A percentile compares a stretch with the other conserved stretches of the same genome.
phyloP scores from a whole-genome alignment of 495 filamentous ascomycete genomes.

The Margaritispora aquatica region DNA sequence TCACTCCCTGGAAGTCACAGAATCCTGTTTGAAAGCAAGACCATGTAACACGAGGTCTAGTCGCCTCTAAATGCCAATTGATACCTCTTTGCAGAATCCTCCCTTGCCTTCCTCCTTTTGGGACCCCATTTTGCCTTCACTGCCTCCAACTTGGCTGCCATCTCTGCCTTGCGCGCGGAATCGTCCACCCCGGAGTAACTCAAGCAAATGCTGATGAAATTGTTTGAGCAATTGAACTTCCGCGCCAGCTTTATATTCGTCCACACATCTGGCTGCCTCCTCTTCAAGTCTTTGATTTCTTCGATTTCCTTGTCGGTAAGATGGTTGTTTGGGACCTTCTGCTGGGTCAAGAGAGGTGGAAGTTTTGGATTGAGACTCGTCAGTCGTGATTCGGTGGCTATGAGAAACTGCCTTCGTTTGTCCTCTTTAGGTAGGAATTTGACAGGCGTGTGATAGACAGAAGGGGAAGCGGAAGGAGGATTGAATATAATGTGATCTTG shows the following conservation, averaged over 20 bases:
- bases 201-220: conserved; percentile 61
- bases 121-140: conserved; percentile 69
- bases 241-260: conserved; percentile 62
- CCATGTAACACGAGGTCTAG: conserved; percentile 17
- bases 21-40: no score
- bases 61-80: conserved; percentile 48
- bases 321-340: conserved; percentile 43
- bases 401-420: conserved; percentile 47
- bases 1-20: no score
- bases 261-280: conserved; percentile 63
- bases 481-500: conserved; percentile 76
- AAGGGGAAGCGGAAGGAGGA: conserved; percentile 79
- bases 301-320: conserved; percentile 65
- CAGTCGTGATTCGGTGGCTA: conserved; percentile 1
- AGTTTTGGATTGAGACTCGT: conserved; percentile 24
- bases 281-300: conserved; percentile 69
- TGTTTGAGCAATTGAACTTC: conserved; percentile 67
- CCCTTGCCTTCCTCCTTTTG: conserved; percentile 61
- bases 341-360: conserved; percentile 45
- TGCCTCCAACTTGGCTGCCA: conserved; percentile 41
- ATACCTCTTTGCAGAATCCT: conserved; percentile 64
- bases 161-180: conserved; percentile 31
- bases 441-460: conserved; percentile 77
- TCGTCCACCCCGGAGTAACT: conserved; percentile 24
- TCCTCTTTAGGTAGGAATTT: conserved; percentile 85